These are phyloP conservation scores for Papiliotrema nemorosa DNA, from an alignment of 1,284 basidiomycete species.

Conservation along the genomic window DNA sequence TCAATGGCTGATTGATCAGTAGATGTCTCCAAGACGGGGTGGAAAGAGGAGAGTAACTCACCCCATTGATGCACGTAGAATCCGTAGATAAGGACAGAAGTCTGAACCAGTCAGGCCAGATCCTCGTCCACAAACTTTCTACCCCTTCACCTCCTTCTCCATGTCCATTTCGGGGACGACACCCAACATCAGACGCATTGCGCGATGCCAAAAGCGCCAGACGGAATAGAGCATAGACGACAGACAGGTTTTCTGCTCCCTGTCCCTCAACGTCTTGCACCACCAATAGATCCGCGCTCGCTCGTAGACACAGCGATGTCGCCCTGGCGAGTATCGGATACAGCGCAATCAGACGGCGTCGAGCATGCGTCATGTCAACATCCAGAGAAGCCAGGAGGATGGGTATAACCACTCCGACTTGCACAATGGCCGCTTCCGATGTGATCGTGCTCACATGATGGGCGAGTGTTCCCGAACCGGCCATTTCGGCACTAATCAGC, in stretches of 20 bases:
- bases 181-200: constrained; percentile 3
- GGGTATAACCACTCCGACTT: constrained; percentile 28
- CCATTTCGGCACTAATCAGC: constrained; percentile 25
- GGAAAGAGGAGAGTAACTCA: constrained; percentile 14
- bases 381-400: constrained; percentile 29
- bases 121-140: constrained; percentile 27
- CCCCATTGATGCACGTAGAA: constrained; percentile 26
- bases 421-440: constrained; percentile 16
- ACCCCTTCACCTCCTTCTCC: constrained; percentile 18
- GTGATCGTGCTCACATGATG: constrained; percentile 15
- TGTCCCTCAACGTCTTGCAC: constrained; percentile 25
- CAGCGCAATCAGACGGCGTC: constrained; percentile 20
- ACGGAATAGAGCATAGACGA: constrained; percentile 25
- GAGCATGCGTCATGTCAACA: constrained; percentile 9
- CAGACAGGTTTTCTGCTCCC: constrained; percentile 31
- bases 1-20: constrained; percentile 22
- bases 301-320: constrained; percentile 26
- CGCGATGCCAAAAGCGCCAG: constrained; percentile 22
- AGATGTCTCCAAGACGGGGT: not conserved
- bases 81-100: constrained; percentile 28
- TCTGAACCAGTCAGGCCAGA: constrained; percentile 43
- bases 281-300: constrained; percentile 27
- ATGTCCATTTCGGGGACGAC: not conserved
- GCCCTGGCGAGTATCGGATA: constrained; percentile 36
- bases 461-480: constrained; percentile 18